Percentiles rank a stretch among this genome's conserved stretches.
phyloP scores from a whole-genome alignment of 164 flowering plant genomes.

The Chimonanthus salicifolius region DNA sequence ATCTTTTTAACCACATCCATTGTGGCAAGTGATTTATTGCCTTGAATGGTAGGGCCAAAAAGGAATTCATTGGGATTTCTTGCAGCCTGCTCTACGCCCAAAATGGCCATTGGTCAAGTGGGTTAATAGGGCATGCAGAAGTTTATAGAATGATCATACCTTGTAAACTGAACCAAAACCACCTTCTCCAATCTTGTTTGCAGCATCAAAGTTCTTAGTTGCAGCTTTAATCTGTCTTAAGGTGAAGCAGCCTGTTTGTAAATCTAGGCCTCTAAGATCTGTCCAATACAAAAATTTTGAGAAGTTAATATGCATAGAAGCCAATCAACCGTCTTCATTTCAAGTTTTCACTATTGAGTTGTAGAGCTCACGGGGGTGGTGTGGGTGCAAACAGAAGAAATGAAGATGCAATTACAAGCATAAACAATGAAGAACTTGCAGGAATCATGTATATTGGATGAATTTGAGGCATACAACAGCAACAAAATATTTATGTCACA shows the following conservation, averaged over 20 bases:
- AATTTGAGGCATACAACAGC: neutral
- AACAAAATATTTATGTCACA: neutral
- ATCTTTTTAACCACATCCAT: neutral
- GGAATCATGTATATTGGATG: neutral
- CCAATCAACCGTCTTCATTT: neutral
- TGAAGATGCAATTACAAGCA: neutral
- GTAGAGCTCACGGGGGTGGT: neutral
- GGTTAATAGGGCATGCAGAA: neutral
- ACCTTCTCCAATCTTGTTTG: conserved; percentile 59
- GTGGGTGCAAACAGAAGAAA: neutral
- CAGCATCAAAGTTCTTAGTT: conserved; percentile 43
- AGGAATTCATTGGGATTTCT: neutral
- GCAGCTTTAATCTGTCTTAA: conserved; percentile 48
- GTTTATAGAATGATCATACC: conserved; percentile 24
- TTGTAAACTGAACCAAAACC: conserved; percentile 63
- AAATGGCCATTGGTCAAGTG: neutral
- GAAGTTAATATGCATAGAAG: neutral
- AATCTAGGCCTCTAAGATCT: conserved; percentile 34
- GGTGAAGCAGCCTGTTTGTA: conserved; percentile 37
- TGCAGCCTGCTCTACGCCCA: neutral
- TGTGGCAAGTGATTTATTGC: neutral
- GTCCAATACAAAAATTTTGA: neutral
- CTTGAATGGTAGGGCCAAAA: neutral
- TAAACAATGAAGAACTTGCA: neutral
- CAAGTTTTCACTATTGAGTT: neutral